Evolutionary conservation across 257 asterid species (phyloP).

Genomic region (Pogostemon cablin): DNA sequence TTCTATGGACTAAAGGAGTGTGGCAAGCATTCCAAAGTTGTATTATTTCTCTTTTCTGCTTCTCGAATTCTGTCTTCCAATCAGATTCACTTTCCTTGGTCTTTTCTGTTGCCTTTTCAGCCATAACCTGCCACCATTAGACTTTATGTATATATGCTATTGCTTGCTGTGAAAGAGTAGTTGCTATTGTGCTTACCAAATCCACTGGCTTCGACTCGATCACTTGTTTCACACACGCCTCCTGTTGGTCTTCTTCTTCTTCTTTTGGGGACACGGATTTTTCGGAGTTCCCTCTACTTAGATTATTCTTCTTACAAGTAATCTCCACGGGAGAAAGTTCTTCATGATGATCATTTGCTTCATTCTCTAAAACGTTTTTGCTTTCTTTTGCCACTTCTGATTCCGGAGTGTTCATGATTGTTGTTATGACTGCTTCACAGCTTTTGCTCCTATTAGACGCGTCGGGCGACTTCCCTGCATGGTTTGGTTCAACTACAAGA

Average conservation of each 20-base stretch:
- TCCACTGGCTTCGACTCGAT: conserved; percentile 38
- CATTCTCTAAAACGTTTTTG: conserved; percentile 9
- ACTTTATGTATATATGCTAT: too few relatives aligned
- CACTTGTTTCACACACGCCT: conserved; percentile 27
- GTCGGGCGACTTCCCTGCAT: not conserved
- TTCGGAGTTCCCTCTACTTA: not conserved
- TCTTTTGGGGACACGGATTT: not conserved
- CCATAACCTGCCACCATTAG: conserved; percentile 27
- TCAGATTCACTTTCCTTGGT: conserved; percentile 27
- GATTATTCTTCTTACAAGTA: not conserved
- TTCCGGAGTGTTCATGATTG: conserved; percentile 33
- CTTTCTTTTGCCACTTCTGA: conserved; percentile 36
- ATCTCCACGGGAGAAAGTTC: not conserved
- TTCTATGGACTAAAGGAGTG: conserved; percentile 71
- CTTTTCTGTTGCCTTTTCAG: conserved; percentile 30
- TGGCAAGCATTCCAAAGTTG: conserved; percentile 76
- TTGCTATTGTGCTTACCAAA: conserved; percentile 34
- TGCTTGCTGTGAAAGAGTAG: too few relatives aligned
- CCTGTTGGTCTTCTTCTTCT: conserved; percentile 33
- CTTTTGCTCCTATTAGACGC: conserved; percentile 31
- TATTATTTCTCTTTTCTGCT: conserved; percentile 62
- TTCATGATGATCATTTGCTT: not conserved
- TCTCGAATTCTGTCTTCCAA: conserved; percentile 68
- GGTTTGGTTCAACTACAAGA: not conserved
- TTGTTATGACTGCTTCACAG: conserved; percentile 44